Evolutionary conservation across 148 eudicot genomes (phyloP).

Genomic region (Mesembryanthemum crystallinum): DNA sequence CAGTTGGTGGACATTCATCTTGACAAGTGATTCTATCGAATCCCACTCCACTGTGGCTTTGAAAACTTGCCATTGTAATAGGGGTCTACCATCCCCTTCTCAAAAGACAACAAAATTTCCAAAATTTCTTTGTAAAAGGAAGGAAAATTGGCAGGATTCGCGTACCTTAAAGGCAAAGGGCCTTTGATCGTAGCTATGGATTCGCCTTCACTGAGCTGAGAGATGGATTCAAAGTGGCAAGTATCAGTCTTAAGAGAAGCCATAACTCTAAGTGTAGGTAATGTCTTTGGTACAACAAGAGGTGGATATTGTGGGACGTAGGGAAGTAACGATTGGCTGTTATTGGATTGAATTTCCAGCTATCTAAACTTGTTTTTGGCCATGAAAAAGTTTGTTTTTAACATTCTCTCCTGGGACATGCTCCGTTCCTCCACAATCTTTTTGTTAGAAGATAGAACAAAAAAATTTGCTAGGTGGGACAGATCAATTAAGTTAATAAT

Average conservation of each 20-base stretch:
- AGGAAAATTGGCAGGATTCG: background rate
- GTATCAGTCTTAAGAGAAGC: background rate
- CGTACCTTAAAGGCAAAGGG: background rate
- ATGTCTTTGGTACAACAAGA: background rate
- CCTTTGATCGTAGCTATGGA: background rate
- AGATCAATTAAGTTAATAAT: too few species aligned
- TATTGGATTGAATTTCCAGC: background rate
- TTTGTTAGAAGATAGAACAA: too few species aligned
- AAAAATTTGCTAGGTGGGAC: too few species aligned
- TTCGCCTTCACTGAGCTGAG: background rate
- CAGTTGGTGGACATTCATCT: too few species aligned
- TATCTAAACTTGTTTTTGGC: constrained; percentile 1
- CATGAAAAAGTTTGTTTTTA: background rate
- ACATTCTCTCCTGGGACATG: background rate
- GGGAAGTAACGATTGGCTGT: constrained; percentile 21
- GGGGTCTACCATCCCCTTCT: too few species aligned
- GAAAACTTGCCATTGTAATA: too few species aligned
- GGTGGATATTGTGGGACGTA: background rate
- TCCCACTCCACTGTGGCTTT: too few species aligned
- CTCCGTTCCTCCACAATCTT: background rate
- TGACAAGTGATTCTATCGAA: too few species aligned
- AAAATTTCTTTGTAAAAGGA: too few species aligned
- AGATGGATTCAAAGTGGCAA: background rate
- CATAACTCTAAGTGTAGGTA: background rate
- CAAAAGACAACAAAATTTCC: too few species aligned